Evolutionary conservation across 2,329 filamentous ascomycete species (phyloP), one percentile per base, ranked within the genome.

Genomic region (Aureobasidium sp.): DNA sequence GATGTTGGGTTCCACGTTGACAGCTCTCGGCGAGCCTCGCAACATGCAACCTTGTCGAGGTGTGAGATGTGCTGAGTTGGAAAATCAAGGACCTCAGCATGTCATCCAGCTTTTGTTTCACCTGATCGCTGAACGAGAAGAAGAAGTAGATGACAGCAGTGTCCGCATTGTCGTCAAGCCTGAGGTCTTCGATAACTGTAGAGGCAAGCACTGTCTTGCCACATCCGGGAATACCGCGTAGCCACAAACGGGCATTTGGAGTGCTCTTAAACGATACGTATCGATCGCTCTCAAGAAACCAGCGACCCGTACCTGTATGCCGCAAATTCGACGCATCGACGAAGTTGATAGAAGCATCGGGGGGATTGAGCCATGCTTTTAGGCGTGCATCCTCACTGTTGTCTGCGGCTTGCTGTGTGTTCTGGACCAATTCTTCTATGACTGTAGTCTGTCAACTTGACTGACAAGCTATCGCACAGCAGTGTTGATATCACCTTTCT

Each of bases 181-280:
- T 27, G 11, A 38, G 53, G 23, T 56, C 42, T 23, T 45, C 23
- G 23, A 59, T 45, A 20, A 59, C 45, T 11, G 42, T 59, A 1
- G 54, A 65, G 27, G 23, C n/a, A 18, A 65, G 54, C 10, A 59
- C 50, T 23, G 55, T 66, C 38, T 61, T 61, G 18, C 55, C 47
- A 38, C 47, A 53, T 13, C 55, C 64, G n/a, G 48, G 63, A 23
- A 29, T 55, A 9, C 55, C 64, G 23, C 23, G 36, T 9, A 66
- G 18, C 64, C 55, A 60, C 11, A 61, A 27, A 36, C 25, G 43
- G 4, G 64, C n/a, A 29, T 33, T n/a, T 16, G 54, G 8, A 2
- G 45, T 66, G 7, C 5, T 16, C 6, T 53, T 36, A 20, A 47
- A 54, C 23, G 6, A 42, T 2, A 23, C 23, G 55, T 53, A 66